Conservation (phyloP, 75 land plant species). For the Chamaecyparis obtusa region DNA sequence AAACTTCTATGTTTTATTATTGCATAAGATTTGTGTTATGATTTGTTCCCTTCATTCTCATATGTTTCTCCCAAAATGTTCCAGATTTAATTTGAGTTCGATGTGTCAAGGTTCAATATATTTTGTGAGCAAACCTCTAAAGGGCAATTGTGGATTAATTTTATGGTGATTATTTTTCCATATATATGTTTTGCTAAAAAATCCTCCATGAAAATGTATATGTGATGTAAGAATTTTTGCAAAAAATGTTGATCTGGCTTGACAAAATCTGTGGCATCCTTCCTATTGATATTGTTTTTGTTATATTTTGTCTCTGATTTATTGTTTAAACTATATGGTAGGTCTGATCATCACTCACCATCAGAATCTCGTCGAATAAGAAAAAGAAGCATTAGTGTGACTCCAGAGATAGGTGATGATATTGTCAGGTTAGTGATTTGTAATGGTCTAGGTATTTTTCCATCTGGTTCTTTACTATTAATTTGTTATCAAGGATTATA, state of each 20-base stretch:
- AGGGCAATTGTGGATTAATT: neutral
- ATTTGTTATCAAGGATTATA: neutral
- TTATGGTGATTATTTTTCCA: neutral
- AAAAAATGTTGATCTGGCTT: neutral
- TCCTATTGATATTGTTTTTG: neutral
- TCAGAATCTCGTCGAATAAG: conserved; percentile 55
- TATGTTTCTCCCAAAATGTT: neutral
- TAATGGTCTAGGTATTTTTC: neutral
- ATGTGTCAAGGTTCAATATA: neutral
- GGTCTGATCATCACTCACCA: conserved; percentile 61
- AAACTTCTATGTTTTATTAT: neutral
- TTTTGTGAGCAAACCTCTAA: neutral
- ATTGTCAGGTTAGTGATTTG: conserved; percentile 65
- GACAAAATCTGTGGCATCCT: neutral
- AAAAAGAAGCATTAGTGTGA: conserved; percentile 73
- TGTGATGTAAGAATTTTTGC: neutral
- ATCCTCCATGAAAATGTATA: neutral
- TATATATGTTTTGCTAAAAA: neutral
- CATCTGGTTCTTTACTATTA: neutral
- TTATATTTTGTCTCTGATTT: neutral
- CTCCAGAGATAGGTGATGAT: conserved; percentile 91
- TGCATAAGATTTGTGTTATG: neutral
- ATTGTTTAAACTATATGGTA: conserved; percentile 15
- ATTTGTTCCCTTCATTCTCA: neutral
- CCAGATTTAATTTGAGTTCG: neutral